These are phyloP conservation scores for Globisporangium spinosum DNA, from an alignment of 352 stramenopile species.

Conservation along the genomic window DNA sequence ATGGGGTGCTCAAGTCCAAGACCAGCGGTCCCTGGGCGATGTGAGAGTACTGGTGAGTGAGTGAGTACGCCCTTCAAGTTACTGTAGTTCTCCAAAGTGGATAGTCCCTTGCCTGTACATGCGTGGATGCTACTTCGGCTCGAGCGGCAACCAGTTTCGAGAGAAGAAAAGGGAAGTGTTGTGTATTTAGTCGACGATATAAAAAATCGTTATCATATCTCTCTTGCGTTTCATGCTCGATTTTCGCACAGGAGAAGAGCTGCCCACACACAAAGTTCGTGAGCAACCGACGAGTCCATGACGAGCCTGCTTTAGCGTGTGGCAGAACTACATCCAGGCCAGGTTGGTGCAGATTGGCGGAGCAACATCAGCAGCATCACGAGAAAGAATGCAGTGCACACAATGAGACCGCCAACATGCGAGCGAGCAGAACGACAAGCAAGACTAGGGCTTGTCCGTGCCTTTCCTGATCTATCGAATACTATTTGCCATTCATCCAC, in stretches of 20 bases:
- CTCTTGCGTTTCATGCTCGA: background rate
- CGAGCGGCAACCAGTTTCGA: background rate
- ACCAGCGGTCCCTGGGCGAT: constrained; percentile 5
- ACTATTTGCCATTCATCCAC: background rate
- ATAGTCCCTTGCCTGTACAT: background rate
- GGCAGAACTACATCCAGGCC: background rate
- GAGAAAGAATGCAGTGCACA: background rate
- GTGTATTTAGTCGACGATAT: background rate
- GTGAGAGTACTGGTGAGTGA: background rate
- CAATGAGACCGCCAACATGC: background rate
- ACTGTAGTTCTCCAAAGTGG: background rate
- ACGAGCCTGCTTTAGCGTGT: background rate
- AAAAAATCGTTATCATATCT: background rate
- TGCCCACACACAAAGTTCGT: background rate
- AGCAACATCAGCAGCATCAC: background rate
- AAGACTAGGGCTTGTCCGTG: background rate
- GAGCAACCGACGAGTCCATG: background rate
- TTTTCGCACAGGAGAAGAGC: background rate
- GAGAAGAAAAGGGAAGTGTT: background rate
- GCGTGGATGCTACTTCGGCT: background rate
- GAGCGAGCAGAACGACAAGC: background rate
- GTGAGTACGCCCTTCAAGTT: background rate
- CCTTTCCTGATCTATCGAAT: constrained; percentile 3
- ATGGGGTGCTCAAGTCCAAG: background rate
- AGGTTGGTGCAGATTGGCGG: background rate